Evolutionary conservation across 2,329 filamentous ascomycete species (phyloP).

Genomic region (Helminthosporium solani): DNA sequence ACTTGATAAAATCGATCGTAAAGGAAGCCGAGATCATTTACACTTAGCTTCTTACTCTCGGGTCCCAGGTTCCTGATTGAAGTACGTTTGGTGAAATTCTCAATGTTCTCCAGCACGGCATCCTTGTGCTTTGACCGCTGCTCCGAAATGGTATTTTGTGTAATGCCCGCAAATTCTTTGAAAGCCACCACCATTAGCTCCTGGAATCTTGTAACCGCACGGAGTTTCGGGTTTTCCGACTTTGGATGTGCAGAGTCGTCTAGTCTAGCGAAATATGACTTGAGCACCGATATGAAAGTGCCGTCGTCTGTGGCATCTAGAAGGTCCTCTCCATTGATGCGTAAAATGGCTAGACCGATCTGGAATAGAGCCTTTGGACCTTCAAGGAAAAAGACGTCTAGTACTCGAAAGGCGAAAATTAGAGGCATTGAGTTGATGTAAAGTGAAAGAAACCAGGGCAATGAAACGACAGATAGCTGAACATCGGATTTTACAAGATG

Average conservation of each 20-base stretch:
- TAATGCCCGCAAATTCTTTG: slow-evolving; percentile 95
- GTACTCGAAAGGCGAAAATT: slow-evolving; percentile 92
- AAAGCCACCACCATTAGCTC: slow-evolving; percentile 99
- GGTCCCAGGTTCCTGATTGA: slow-evolving; percentile 94
- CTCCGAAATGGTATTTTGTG: slow-evolving; percentile 87
- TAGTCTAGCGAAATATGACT: slow-evolving; percentile 87
- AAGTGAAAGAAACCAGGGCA: slow-evolving; percentile 96
- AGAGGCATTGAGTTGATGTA: slow-evolving; percentile 99
- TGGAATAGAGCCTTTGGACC: slow-evolving; percentile 97
- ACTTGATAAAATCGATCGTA: slow-evolving; percentile 95
- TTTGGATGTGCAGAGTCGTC: slow-evolving; percentile 96
- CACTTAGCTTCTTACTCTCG: slow-evolving; percentile 86
- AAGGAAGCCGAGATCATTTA: slow-evolving; percentile 82
- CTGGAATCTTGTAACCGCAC: slow-evolving; percentile 93
- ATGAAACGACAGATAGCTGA: slow-evolving; percentile 92
- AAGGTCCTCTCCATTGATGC: slow-evolving; percentile 95
- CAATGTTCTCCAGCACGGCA: slow-evolving; percentile 90
- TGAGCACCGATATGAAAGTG: slow-evolving; percentile 93
- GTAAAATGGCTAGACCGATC: slow-evolving; percentile 90
- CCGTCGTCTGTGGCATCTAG: slow-evolving; percentile 92
- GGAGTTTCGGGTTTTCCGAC: slow-evolving; percentile 90
- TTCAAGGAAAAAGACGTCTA: slow-evolving; percentile 98
- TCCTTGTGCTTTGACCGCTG: slow-evolving; percentile 90
- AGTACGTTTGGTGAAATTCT: slow-evolving; percentile 94
- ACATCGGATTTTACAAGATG: slow-evolving; percentile 97